A percentile compares a stretch with the other conserved stretches of the same genome.
phyloP scores from a whole-genome alignment of 192 early-diverging fungal genomes.

The Backusella macrospora region DNA sequence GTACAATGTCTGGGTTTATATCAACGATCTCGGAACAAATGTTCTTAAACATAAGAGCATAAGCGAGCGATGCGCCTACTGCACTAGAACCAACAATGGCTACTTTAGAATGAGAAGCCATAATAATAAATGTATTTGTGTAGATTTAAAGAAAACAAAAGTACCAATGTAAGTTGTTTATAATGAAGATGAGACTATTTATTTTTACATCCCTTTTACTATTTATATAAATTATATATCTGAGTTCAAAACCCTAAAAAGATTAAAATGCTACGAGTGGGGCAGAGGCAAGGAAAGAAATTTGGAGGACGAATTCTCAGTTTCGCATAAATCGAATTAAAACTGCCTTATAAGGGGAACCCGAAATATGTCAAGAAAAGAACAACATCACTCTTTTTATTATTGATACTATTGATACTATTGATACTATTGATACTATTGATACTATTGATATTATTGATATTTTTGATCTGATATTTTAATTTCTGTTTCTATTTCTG shows the following conservation, averaged over 20 bases:
- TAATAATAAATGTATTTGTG: neutral
- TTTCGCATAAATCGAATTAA: conserved; percentile 3
- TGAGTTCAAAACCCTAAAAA: neutral
- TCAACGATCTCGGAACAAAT: conserved; percentile 56
- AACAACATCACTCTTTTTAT: neutral
- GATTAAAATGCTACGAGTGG: neutral
- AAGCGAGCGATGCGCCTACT: conserved; percentile 57
- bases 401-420: neutral
- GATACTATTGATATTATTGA: neutral
- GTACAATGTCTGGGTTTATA: conserved; percentile 43
- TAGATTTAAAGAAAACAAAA: neutral
- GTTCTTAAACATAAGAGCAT: conserved; percentile 50
- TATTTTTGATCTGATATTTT: too few relatives aligned
- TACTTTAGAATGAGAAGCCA: conserved; percentile 26
- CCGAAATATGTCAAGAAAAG: neutral
- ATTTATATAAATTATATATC: neutral
- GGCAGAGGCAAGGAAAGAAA: neutral
- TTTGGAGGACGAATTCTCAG: neutral
- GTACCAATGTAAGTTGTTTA: neutral
- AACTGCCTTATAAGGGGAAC: neutral
- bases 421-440: neutral
- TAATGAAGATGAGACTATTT: neutral
- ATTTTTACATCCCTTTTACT: neutral
- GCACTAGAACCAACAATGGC: conserved; percentile 58
- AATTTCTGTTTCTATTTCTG: too few relatives aligned